Evolutionary conservation across 176 grass and related monocot genomes (phyloP), one percentile per base, ranked within the genome.

Genomic region (Oryza coarctata): DNA sequence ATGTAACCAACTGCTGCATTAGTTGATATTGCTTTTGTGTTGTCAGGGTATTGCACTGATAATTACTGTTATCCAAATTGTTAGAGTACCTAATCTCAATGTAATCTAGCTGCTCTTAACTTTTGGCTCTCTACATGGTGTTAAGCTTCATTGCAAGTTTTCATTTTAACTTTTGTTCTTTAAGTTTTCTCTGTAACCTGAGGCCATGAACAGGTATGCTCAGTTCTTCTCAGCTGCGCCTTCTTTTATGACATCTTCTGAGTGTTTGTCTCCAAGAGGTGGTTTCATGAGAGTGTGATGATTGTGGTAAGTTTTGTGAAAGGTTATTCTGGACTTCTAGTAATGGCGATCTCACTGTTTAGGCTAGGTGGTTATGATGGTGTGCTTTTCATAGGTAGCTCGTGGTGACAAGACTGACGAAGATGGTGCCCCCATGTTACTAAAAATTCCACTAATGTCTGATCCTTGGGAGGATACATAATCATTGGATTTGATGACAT

Each of bases 161-260:
- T 78, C 33, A 31, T 71, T 66, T 57, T 39, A 83, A 33, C 3
- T 65, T 12, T 22, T 36, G 13, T 52, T 41, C 26, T 49, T 35
- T 27, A n/a, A 9, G 14, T 9, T 55, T 47, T 15, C 55, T 50
- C 43, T 39, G 38, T 71, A 58, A 30, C 65, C 79, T 63, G 5
- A 85, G 33, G 43, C 4, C 20, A 20, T 82, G 13, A 69, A 30
- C 90, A 97, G 95, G 95, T 98, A n/a, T 92, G 95, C 36, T 94
- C 95, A 0, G 90, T 94, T 73, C 95, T 98, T 65, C 87, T 98
- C 60, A 81, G 95, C 69, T 98, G 90, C 63, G 95, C 95, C 26
- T 98, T 98, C 87, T 78, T 98, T 75, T 98, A 98, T 69, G 95
- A 98, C 44, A 98, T 98, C 68, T 98, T 98, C 81, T 98, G 95